A percentile compares a stretch with the other conserved stretches of the same genome.
phyloP scores from a whole-genome alignment of 495 filamentous ascomycete species.

The Hypoxylon subgilvum region DNA sequence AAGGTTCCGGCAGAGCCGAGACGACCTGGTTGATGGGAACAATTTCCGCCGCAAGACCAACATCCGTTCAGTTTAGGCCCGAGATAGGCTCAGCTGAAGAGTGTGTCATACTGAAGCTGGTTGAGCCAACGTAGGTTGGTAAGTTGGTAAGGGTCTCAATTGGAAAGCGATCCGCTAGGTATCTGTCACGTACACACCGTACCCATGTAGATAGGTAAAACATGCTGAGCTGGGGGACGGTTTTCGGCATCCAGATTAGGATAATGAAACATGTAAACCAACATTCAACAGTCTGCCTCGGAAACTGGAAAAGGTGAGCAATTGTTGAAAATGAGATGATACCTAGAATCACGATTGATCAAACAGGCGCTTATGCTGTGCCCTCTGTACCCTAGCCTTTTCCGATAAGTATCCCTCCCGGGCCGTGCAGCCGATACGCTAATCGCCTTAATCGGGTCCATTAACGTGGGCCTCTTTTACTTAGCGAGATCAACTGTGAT shows the following conservation, averaged over 20 bases:
- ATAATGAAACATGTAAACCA: constrained; percentile 17
- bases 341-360: too few relatives aligned
- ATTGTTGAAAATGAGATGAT: constrained; percentile 22
- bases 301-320: constrained; percentile 1
- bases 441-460: constrained; percentile 17
- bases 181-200: constrained; percentile 1
- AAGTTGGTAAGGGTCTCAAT: too few relatives aligned
- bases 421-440: constrained; percentile 30
- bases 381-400: constrained; percentile 26
- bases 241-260: constrained; percentile 11
- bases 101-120: constrained; percentile 11
- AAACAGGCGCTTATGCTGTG: too few relatives aligned
- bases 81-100: constrained; percentile 4
- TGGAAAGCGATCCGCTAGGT: too few relatives aligned
- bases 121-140: too few relatives aligned
- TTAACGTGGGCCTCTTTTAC: constrained; percentile 3
- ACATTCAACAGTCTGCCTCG: neutral
- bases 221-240: neutral
- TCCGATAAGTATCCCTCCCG: constrained; percentile 26
- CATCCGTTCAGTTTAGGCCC: neutral
- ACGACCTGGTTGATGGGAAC: constrained; percentile 15
- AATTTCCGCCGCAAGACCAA: neutral
- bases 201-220: too few relatives aligned
- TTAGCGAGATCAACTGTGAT: constrained; percentile 17
- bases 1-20: neutral